These are phyloP conservation scores for Castanea sativa DNA, from an alignment of 306 rosid species.

Conservation along the genomic window DNA sequence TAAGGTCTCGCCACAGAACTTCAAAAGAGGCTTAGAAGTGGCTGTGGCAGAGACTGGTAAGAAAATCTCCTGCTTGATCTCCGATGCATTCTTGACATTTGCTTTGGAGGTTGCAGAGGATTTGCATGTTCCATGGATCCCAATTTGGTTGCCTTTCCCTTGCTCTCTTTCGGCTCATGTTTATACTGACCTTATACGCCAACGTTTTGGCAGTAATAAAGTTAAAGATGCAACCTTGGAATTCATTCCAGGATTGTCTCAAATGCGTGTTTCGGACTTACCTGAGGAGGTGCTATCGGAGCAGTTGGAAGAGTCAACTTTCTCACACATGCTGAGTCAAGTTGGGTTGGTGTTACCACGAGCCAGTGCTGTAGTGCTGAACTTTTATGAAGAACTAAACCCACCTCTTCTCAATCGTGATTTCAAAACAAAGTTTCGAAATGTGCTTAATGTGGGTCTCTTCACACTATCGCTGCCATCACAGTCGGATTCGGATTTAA, in stretches of 20 bases:
- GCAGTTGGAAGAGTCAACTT: conserved; percentile 16
- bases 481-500: conserved; percentile 4
- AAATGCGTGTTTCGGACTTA: conserved; percentile 32
- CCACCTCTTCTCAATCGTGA: neutral
- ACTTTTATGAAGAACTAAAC: conserved; percentile 22
- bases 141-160: conserved; percentile 34
- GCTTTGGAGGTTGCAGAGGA: conserved; percentile 20
- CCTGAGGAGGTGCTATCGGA: conserved; percentile 5
- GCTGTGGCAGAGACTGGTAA: conserved; percentile 15
- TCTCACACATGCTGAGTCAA: conserved; percentile 23
- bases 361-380: conserved; percentile 38
- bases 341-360: conserved; percentile 28
- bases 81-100: conserved; percentile 35
- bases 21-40: conserved; percentile 17
- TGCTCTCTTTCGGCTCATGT: conserved; percentile 33
- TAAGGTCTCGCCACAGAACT: conserved; percentile 22
- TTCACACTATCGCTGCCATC: conserved; percentile 2
- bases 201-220: neutral
- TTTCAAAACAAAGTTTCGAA: conserved; percentile 5
- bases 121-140: conserved; percentile 46
- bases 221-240: conserved; percentile 17
- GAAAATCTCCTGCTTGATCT: conserved; percentile 32
- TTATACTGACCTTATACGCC: conserved; percentile 27
- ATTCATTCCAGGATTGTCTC: conserved; percentile 42
- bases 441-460: conserved; percentile 16